These are phyloP conservation scores for Suaeda aralocaspica DNA, from an alignment of 148 eudicot genomes.

Conservation along the genomic window DNA sequence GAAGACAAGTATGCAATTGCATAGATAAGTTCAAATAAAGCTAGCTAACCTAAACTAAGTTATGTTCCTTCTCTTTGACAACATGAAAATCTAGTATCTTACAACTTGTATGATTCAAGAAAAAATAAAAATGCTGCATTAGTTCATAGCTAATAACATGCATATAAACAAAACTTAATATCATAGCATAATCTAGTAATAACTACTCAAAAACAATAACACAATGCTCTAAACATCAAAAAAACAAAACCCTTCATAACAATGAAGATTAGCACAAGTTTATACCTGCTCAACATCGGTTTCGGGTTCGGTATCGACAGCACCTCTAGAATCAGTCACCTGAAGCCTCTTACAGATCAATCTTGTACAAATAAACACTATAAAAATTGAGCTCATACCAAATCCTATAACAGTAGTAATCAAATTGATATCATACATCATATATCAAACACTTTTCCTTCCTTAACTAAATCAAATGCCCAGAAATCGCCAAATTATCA, in stretches of 20 bases:
- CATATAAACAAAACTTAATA: background rate
- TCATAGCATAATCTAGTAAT: background rate
- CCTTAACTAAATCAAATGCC: conserved; percentile 18
- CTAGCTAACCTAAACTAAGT: too few species aligned
- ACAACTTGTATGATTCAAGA: background rate
- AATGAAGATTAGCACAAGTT: conserved; percentile 1
- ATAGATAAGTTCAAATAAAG: too few species aligned
- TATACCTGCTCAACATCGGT: conserved; percentile 64
- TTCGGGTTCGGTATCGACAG: conserved; percentile 45
- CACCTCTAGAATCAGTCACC: conserved; percentile 33
- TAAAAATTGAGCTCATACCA: conserved; percentile 73
- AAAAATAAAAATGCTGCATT: background rate
- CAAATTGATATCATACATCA: conserved; percentile 55
- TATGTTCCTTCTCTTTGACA: too few species aligned
- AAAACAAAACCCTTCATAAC: background rate
- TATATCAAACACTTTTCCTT: conserved; percentile 19
- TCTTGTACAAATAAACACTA: conserved; percentile 71
- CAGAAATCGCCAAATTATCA: conserved; percentile 15
- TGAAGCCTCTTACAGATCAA: conserved; percentile 63
- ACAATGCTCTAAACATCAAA: background rate
- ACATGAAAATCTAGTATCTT: background rate
- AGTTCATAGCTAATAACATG: background rate
- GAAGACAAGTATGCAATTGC: too few species aligned
- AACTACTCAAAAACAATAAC: background rate
- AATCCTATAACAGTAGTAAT: conserved; percentile 65